A percentile compares a stretch with the other conserved stretches of the same genome.
phyloP scores from a whole-genome alignment of 306 rosid species.

The Datisca glomerata region DNA sequence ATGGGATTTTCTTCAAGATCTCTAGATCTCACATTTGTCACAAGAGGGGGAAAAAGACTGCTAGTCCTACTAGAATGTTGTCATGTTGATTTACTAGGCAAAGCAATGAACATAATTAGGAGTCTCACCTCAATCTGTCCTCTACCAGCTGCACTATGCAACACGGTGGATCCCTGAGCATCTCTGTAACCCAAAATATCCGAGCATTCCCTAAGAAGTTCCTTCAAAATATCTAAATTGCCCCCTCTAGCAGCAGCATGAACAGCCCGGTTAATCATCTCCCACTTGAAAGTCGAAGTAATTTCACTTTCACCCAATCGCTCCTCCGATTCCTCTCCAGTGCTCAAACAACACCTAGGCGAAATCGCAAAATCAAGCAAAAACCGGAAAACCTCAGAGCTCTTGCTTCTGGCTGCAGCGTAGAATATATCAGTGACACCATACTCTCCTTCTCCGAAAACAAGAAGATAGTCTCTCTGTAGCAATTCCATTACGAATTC shows the following conservation, averaged over 20 bases:
- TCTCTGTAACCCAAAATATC: conserved; percentile 41
- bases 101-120: too few relatives aligned
- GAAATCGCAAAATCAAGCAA: conserved; percentile 41
- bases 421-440: conserved; percentile 75
- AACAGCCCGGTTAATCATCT: conserved; percentile 62
- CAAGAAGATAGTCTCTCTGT: conserved; percentile 44
- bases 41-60: too few relatives aligned
- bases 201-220: conserved; percentile 29
- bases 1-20: too few relatives aligned
- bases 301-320: conserved; percentile 16
- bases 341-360: conserved; percentile 20
- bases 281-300: conserved; percentile 34
- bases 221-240: conserved; percentile 54
- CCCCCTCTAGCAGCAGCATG: conserved; percentile 93
- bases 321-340: conserved; percentile 28
- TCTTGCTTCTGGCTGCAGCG: conserved; percentile 76
- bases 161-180: conserved; percentile 50
- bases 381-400: conserved; percentile 42
- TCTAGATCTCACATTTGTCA: too few relatives aligned
- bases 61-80: too few relatives aligned
- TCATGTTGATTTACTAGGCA: too few relatives aligned
- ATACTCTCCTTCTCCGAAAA: conserved; percentile 86
- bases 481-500: conserved; percentile 47
- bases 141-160: conserved; percentile 73
- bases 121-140: conserved; percentile 76